Evolutionary conservation across 768 basidiomycete species (phyloP).

Genomic region (Mycena galericulata): DNA sequence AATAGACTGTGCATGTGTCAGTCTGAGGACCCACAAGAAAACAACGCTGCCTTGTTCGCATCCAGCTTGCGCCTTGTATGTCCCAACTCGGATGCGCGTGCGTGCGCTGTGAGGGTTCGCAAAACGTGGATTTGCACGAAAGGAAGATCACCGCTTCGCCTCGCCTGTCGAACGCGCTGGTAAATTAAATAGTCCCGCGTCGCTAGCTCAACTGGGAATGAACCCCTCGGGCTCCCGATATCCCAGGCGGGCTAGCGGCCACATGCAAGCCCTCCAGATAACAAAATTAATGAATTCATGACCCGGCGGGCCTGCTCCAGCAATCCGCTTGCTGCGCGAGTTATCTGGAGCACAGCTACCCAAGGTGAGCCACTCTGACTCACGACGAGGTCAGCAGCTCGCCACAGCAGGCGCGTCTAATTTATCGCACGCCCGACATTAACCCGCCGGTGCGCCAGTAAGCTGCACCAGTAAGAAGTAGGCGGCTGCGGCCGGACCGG

Average conservation of each 20-base stretch:
- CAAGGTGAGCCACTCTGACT: no score
- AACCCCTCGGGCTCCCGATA: background rate
- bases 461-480: no score
- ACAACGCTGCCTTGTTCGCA: conserved; percentile 18
- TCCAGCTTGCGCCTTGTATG: background rate
- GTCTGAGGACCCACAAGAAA: conserved; percentile 29
- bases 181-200: background rate
- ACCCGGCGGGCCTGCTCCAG: background rate
- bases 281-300: background rate
- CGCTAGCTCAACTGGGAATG: background rate
- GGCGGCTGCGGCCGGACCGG: no score
- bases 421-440: background rate
- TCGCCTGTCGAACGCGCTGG: background rate
- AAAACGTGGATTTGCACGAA: no score
- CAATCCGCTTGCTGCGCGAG: no score
- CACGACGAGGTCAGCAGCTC: background rate
- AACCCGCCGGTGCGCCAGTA: background rate
- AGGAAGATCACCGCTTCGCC: no score
- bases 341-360: no score
- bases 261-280: background rate
- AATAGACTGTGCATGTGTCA: no score
- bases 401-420: background rate
- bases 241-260: background rate
- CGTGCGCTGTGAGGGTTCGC: no score
- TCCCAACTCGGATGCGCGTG: background rate